Conservation (phyloP, 2,329 filamentous ascomycete species). For the Ophiosphaerella herpotricha region DNA sequence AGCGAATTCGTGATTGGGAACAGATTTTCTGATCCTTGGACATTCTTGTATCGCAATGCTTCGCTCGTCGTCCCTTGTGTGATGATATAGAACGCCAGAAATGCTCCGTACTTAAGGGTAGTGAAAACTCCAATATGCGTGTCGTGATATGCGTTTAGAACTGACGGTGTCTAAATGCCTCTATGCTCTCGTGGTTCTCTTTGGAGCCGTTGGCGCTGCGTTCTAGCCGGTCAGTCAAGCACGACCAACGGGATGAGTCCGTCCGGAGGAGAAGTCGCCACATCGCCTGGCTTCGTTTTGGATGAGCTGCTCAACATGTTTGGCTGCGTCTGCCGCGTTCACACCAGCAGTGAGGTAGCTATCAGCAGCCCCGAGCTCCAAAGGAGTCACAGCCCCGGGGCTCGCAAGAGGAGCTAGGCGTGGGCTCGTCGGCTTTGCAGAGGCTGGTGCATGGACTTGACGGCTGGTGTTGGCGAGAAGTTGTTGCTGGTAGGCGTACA, state of each 20-base stretch:
- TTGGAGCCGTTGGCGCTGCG: slow-evolving; percentile 4
- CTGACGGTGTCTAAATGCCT: background rate
- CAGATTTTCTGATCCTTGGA: slow-evolving; percentile 4
- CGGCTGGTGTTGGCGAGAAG: slow-evolving; percentile 39
- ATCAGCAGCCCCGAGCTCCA: slow-evolving; percentile 53
- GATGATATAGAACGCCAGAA: slow-evolving; percentile 38
- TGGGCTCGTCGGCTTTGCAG: slow-evolving; percentile 52
- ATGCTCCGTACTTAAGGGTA: slow-evolving; percentile 30
- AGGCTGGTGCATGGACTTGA: slow-evolving; percentile 25
- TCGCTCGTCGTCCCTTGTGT: slow-evolving; percentile 6
- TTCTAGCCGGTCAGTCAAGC: slow-evolving; percentile 34
- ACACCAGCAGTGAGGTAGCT: slow-evolving; percentile 54
- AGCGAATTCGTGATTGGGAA: slow-evolving; percentile 16
- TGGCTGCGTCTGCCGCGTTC: slow-evolving; percentile 42
- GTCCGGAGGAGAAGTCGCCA: slow-evolving; percentile 39
- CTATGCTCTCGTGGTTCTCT: slow-evolving; percentile 4
- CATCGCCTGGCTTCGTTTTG: slow-evolving; percentile 49
- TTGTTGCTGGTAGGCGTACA: slow-evolving; percentile 56
- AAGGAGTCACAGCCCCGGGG: slow-evolving; percentile 58
- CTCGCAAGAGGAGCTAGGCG: slow-evolving; percentile 55
- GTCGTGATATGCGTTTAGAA: slow-evolving; percentile 2
- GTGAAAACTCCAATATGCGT: slow-evolving; percentile 14
- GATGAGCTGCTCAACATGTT: slow-evolving; percentile 54
- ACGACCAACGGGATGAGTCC: slow-evolving; percentile 34
- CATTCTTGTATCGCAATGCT: slow-evolving; percentile 1